Percentiles rank a stretch among this genome's conserved stretches.
phyloP scores from a whole-genome alignment of 106 monocot genomes.

The Agapanthus africanus region DNA sequence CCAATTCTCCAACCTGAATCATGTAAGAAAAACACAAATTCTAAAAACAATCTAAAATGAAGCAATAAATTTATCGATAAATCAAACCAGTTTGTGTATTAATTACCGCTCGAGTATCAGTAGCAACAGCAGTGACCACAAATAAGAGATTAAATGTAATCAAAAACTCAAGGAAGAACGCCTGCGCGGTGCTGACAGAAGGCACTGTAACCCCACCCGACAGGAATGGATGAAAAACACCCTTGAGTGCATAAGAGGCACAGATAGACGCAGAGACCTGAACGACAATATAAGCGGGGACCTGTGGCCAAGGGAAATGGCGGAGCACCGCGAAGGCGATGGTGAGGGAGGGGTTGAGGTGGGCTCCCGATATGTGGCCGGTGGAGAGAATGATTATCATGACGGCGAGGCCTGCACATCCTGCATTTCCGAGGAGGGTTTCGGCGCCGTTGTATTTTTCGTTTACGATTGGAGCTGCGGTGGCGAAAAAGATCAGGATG shows the following conservation, averaged over 20 bases:
- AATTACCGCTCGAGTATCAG: conserved; percentile 55
- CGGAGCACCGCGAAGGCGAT: conserved; percentile 86
- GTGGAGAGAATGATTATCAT: conserved; percentile 90
- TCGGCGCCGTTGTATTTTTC: conserved; percentile 86
- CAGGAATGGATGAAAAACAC: conserved; percentile 70
- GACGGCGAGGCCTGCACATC: conserved; percentile 70
- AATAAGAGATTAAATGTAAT: conserved; percentile 79
- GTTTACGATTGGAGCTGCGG: conserved; percentile 92
- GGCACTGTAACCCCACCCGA: conserved; percentile 92
- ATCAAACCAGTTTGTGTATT: background rate
- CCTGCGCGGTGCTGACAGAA: conserved; percentile 56
- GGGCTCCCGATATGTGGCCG: conserved; percentile 98
- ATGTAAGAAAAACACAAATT: no score
- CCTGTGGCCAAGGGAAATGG: conserved; percentile 95
- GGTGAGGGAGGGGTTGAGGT: conserved; percentile 91
- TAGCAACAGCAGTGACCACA: conserved; percentile 86
- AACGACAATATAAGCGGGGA: conserved; percentile 74
- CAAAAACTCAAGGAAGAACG: conserved; percentile 80
- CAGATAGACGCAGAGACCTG: conserved; percentile 81
- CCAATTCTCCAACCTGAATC: conserved; percentile 79
- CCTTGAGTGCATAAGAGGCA: conserved; percentile 78
- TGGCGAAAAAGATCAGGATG: conserved; percentile 92
- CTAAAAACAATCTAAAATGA: no score
- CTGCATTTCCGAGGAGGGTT: conserved; percentile 78
- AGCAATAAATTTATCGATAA: no score